Evolutionary conservation across 1,139 yeast species (phyloP).

Genomic region (Saccharomyces hybrid): DNA sequence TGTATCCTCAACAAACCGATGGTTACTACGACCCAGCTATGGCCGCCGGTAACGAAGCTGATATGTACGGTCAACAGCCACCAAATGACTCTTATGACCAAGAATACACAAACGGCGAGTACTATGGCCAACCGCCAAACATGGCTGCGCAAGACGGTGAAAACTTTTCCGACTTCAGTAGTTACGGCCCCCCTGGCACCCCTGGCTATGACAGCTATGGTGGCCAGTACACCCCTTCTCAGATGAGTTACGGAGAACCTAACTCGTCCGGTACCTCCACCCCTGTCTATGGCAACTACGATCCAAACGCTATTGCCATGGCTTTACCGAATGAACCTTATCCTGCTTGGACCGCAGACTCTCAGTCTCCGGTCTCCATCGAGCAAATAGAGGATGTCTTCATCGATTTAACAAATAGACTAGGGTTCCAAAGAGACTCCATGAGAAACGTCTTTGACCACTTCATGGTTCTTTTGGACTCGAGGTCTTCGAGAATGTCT

Average conservation of each 20-base stretch:
- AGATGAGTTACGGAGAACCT: constrained; percentile 75
- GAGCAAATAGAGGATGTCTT: constrained; percentile 91
- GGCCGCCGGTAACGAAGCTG: constrained; percentile 15
- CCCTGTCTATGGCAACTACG: constrained; percentile 79
- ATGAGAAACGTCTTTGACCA: constrained; percentile 97
- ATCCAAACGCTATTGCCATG: constrained; percentile 54
- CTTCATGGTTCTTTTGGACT: constrained; percentile 86
- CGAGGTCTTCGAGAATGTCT: constrained; percentile 93
- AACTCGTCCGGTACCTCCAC: constrained; percentile 93
- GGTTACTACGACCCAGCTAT: constrained; percentile 12
- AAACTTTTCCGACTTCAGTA: constrained; percentile 70
- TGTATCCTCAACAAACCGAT: constrained; percentile 10
- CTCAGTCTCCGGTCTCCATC: constrained; percentile 72
- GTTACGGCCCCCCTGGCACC: constrained; percentile 55
- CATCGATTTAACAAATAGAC: constrained; percentile 78
- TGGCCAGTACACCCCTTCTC: constrained; percentile 65
- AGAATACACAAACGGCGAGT: constrained; percentile 32
- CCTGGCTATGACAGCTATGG: constrained; percentile 70
- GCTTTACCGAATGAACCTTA: constrained; percentile 65
- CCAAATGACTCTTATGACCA: constrained; percentile 43
- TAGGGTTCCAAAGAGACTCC: constrained; percentile 96
- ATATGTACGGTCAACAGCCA: constrained; percentile 25
- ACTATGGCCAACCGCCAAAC: constrained; percentile 42
- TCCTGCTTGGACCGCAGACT: constrained; percentile 94
- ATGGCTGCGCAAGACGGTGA: constrained; percentile 56